phyloP scores from a whole-genome alignment of 306 rosid species.

The Vachellia collinsii region DNA sequence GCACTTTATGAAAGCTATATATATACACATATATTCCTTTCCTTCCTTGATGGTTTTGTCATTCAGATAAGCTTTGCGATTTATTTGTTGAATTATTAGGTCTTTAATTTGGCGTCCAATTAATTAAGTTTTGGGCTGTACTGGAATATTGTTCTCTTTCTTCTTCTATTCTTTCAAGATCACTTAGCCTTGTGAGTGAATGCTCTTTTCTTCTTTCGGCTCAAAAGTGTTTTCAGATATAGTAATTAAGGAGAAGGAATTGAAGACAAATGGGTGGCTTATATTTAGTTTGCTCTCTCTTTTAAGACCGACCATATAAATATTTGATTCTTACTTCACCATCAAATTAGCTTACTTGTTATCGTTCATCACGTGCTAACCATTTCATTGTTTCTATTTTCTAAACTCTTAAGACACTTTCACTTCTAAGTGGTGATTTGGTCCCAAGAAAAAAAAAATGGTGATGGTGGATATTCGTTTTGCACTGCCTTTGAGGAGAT shows the following conservation, averaged over 20 bases:
- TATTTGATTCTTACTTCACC: neutral
- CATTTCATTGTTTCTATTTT: too few species aligned
- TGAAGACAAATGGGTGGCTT: neutral
- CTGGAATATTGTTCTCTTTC: constrained; percentile 40
- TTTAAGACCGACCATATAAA: neutral
- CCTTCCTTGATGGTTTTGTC: constrained; percentile 17
- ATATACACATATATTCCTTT: neutral
- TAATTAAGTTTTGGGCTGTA: neutral
- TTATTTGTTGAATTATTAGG: neutral
- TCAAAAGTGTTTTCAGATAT: constrained; percentile 8
- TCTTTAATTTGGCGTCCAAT: constrained; percentile 18
- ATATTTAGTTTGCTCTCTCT: neutral
- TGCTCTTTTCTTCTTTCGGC: constrained; percentile 55
- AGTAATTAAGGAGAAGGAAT: neutral
- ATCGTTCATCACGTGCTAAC: neutral
- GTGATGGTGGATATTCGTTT: too few species aligned
- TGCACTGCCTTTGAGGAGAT: too few species aligned
- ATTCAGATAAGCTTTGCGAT: neutral
- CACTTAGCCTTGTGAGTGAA: constrained; percentile 21
- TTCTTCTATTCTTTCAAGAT: constrained; percentile 48
- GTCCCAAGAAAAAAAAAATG: too few species aligned
- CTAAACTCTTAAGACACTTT: too few species aligned
- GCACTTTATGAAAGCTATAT: constrained; percentile 19
- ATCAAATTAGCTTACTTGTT: neutral
- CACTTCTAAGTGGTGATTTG: too few species aligned